Base-by-base conservation (phyloP, 1,284 basidiomycete genomes). In the Pisolithus thermaeus region DNA sequence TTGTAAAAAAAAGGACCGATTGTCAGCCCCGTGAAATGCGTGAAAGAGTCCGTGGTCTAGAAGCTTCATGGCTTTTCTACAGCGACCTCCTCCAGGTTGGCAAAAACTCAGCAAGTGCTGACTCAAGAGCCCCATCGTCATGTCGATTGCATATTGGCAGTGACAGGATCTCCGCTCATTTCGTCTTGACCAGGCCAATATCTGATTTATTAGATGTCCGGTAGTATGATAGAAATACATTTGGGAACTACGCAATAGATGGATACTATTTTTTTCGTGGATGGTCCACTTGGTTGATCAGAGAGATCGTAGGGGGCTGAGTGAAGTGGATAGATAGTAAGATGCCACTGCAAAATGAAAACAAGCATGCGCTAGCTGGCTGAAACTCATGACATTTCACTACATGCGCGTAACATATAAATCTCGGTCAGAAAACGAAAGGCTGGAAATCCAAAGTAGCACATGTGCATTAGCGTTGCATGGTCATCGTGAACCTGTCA, bases 161-260 rank as follows among this genome's bases (percentile, higher is more conserved):
- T 30, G 25, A 48, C 23, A 25, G 25, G 18, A 35, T 46, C 42
- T 43, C 41, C 42, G 45, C 9, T n/a, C 35, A 42, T 30, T 42
- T 23, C 30, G 36, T 22, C 7, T 4, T 14, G 22, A 22, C 20
- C 36, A 20, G 44, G 22, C 44, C 41, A 28, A 57, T 7, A 35
- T 47, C 45, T 25, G 37, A 25, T 39, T 51, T 52, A 59, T 63
- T 59, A 61, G 42, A 46, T 36, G 52, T 52, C 12, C 16, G 8
- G 47, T 46, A 43, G 43, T 63, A 63, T 45, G 47, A 56, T 63
- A 55, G 64, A 50, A 64, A 62, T 63, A 63, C 55, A 58, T 3
- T 43, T 43, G 27, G 46, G 39, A 46, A 56, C 39, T 62, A 30
- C 28, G 11, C 11, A 62, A 45, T 47, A 56, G 54, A 30, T 30